phyloP scores from a whole-genome alignment of 1,284 basidiomycete genomes.

The Lignosus rhinocerotis region DNA sequence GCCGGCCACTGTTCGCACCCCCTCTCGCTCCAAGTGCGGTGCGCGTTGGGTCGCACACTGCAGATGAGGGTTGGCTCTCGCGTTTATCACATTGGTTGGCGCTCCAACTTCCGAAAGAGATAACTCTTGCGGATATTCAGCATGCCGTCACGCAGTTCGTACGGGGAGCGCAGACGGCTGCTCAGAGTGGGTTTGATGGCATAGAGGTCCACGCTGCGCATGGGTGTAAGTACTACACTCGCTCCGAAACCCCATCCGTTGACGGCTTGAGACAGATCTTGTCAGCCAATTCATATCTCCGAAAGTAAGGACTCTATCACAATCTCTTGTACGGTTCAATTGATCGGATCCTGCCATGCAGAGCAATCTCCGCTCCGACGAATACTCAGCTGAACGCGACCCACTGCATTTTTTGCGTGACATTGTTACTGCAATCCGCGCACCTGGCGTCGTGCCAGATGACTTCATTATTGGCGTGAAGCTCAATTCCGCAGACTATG shows the following conservation, averaged over 20 bases:
- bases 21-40: constrained; percentile 78
- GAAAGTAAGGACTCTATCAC: constrained; percentile 49
- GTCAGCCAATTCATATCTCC: constrained; percentile 84
- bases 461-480: constrained; percentile 85
- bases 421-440: constrained; percentile 64
- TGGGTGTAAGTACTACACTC: constrained; percentile 62
- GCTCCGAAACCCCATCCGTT: constrained; percentile 5
- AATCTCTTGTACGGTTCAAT: neutral
- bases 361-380: constrained; percentile 72
- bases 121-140: constrained; percentile 65
- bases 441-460: constrained; percentile 43
- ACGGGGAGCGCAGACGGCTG: constrained; percentile 66
- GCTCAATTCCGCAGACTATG: constrained; percentile 86
- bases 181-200: constrained; percentile 83
- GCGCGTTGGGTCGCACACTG: constrained; percentile 43
- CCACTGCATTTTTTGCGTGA: constrained; percentile 64
- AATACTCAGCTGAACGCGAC: constrained; percentile 53
- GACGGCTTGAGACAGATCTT: constrained; percentile 55
- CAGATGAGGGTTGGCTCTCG: constrained; percentile 30
- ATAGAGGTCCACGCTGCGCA: constrained; percentile 89
- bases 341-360: constrained; percentile 31
- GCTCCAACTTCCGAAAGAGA: constrained; percentile 66
- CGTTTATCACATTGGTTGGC: constrained; percentile 48
- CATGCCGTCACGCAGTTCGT: constrained; percentile 69
- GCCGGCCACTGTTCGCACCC: constrained; percentile 56